Conservation (phyloP, 2,329 filamentous ascomycete genomes). For the Tolypocladium album region DNA sequence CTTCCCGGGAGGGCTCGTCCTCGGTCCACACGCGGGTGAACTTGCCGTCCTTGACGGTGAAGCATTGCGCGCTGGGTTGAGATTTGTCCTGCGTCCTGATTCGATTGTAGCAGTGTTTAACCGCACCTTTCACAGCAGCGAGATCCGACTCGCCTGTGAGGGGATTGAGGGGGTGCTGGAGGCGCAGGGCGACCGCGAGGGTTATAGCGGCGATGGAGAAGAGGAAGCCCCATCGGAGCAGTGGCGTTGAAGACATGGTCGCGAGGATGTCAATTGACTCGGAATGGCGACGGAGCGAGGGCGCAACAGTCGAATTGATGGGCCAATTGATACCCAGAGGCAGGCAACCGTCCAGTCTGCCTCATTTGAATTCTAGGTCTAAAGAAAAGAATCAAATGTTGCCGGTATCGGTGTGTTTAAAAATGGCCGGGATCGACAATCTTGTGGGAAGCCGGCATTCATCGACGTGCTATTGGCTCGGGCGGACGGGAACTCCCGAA, state of each 20-base stretch:
- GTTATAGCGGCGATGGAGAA: constrained; percentile 19
- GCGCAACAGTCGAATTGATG: not conserved
- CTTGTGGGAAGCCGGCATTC: not conserved
- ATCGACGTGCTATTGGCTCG: no score
- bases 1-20: constrained; percentile 7
- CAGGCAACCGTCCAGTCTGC: not conserved
- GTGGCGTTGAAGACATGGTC: constrained; percentile 1
- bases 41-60: constrained; percentile 39
- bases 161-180: not conserved
- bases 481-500: no score
- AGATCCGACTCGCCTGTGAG: not conserved
- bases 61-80: constrained; percentile 37
- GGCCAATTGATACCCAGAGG: not conserved
- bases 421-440: not conserved
- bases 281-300: not conserved
- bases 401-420: not conserved
- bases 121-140: not conserved
- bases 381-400: not conserved
- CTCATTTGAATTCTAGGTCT: not conserved
- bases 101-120: constrained; percentile 28
- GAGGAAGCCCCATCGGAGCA: constrained; percentile 18
- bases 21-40: constrained; percentile 39
- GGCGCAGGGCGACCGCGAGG: constrained; percentile 19
- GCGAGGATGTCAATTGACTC: not conserved
- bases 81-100: constrained; percentile 25